phyloP scores from a whole-genome alignment of 208 protist genomes.

The Crithidia mellificae region DNA sequence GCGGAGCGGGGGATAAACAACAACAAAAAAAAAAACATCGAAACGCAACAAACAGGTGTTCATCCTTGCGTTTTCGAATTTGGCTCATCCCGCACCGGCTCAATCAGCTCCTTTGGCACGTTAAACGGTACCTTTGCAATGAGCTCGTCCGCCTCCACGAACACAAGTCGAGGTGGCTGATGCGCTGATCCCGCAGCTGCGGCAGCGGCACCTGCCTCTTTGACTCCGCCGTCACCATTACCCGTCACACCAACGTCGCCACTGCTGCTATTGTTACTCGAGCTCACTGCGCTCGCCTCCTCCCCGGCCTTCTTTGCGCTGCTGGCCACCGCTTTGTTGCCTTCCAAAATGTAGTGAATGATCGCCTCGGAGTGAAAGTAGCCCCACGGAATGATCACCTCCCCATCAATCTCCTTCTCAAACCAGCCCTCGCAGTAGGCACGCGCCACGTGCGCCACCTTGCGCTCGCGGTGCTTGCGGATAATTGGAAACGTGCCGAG shows the following conservation, averaged over 20 bases:
- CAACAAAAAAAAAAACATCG: neutral
- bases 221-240: neutral
- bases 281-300: neutral
- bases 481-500: conserved; percentile 72
- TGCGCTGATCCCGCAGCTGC: neutral
- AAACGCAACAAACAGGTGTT: neutral
- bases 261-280: neutral
- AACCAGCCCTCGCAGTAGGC: conserved; percentile 73
- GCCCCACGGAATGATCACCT: conserved; percentile 90
- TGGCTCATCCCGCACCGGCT: neutral
- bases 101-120: conserved; percentile 75
- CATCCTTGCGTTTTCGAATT: neutral
- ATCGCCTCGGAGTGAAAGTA: conserved; percentile 88
- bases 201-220: neutral
- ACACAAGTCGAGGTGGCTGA: conserved; percentile 39
- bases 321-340: conserved; percentile 33
- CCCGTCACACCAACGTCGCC: neutral
- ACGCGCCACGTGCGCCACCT: conserved; percentile 71
- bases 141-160: conserved; percentile 70
- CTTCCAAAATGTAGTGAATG: conserved; percentile 69
- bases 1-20: neutral
- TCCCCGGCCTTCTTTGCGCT: neutral
- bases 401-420: conserved; percentile 63
- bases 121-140: conserved; percentile 76
- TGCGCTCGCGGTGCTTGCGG: conserved; percentile 67